Base-by-base conservation (phyloP, 768 basidiomycete species). In the Lyophyllum decastes region DNA sequence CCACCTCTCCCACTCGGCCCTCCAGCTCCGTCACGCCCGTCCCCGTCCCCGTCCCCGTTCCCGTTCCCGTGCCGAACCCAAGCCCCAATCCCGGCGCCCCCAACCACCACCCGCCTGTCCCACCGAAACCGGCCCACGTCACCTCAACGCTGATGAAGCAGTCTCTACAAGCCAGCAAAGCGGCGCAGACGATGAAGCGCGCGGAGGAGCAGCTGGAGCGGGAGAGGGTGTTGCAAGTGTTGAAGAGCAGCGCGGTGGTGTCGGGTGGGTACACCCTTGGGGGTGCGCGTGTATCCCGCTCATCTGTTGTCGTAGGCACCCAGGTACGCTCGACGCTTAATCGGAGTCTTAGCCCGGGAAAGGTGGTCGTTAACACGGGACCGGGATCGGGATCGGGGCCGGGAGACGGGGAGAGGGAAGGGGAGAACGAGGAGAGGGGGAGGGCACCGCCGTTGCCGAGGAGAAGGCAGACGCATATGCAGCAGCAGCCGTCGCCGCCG, bases 81-180 rank as follows among this genome's bases (percentile, higher is more conserved):
- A 16, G 14, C 35, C 4, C 35, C 35, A 25, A 45, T 26, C n/a
- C 53, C 54, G 25, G 40, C 64, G 19, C 59, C 61, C 21, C 57
- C 57, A 30, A 10, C 30, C 30, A 30, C 11, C 61, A 65, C 33
- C 62, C 61, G 41, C 59, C 64, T 19, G 57, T 71, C 7, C 75
- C 75, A 11, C 73, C 76, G 44, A 80, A 79, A 63, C 76, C 74
- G 1, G 61, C 70, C 0, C 87, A 89, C 53, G 71, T 83, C 26
- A 85, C 84, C 22, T 87, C 84, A 11, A 78, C 81, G 0, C 72
- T 90, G n/a, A 90, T 90, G 74, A 81, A 82, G 58, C 89, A 92
- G 69, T 86, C 84, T 21, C 73, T 93, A 0, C 85, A 88, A 52
- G 91, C 91, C 6, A 85, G 82, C 56, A 89, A 89, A 64, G 81